Evolutionary conservation across 768 basidiomycete genomes (phyloP).

Genomic region (Mycena haematopus): DNA sequence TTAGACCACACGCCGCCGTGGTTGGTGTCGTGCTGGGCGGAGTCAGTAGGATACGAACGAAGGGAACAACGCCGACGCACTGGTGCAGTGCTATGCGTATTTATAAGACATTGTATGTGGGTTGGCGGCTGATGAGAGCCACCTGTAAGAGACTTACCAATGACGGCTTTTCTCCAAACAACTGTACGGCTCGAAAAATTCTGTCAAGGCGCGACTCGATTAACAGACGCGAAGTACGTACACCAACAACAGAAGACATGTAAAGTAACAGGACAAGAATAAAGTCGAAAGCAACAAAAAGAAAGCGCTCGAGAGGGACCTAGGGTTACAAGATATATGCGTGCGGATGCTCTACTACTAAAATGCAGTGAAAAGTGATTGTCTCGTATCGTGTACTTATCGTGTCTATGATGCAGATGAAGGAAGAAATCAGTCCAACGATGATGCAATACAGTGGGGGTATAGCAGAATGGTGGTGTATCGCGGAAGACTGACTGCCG

Average conservation of each 20-base stretch:
- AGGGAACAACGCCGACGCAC: too few species aligned
- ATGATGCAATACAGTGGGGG: conserved; percentile 38
- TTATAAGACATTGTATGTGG: too few species aligned
- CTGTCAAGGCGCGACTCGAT: conserved; percentile 20
- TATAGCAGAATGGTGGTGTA: conserved; percentile 34
- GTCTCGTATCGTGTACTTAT: conserved; percentile 51
- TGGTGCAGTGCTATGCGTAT: too few species aligned
- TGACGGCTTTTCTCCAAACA: too few species aligned
- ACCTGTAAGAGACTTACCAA: too few species aligned
- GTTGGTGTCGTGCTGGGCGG: too few species aligned
- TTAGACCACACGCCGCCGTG: too few species aligned
- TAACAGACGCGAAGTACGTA: conserved; percentile 17
- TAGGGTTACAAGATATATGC: conserved; percentile 44
- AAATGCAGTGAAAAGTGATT: conserved; percentile 39
- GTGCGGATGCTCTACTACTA: conserved; percentile 67
- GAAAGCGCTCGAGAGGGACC: conserved; percentile 38
- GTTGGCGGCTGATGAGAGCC: too few species aligned
- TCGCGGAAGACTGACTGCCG: conserved; percentile 43
- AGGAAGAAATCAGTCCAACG: conserved; percentile 38
- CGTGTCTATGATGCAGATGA: conserved; percentile 34
- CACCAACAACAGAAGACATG: conserved; percentile 24
- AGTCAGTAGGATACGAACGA: too few species aligned
- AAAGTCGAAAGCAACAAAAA: conserved; percentile 18
- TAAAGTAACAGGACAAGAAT: conserved; percentile 17
- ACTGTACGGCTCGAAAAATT: too few species aligned